Base-by-base conservation (phyloP, 2,329 filamentous ascomycete genomes). In the Byssoonygena ceratinophila region DNA sequence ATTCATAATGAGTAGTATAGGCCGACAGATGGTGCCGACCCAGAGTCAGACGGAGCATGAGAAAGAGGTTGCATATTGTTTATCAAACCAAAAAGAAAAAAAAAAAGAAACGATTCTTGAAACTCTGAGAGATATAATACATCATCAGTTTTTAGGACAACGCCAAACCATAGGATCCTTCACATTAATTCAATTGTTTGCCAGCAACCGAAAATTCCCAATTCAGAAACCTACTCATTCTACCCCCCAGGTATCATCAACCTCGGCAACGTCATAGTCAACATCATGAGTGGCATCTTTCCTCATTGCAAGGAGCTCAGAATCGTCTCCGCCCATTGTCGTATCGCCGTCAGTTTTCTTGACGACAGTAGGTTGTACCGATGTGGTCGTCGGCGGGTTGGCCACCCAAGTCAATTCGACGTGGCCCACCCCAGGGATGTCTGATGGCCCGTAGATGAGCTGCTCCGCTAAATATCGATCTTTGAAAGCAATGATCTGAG, bases 331-430 rank as follows among this genome's bases (percentile, higher is more conserved):
- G 36, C 36, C 40, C 65, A 70, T 69, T 11, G 56, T 54, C 7
- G 59, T 64, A 41, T 68, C 64, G 8, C 63, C 62, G 5, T 62
- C 60, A 11, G 64, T 61, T 2, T 59, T 60, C 31, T 54, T 52
- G 12, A 11, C 22, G 7, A 41, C 45, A 2, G 54, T 52, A 32
- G 25, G 48, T 3, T 57, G 48, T 22, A 57, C 49, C 7, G 57
- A 27, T 1, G 59, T 46, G n/a, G 59, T 29, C 7, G 59, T 46
- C 18, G 65, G 59, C 1, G 64, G 64, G 25, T 70, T 70, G 32
- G 71, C 64, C n/a, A 77, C 65, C 79, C 79, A 82, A 1, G 70
- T 66, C 39, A 81, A 66, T 44, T 80, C 75, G 23, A 79, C 69
- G 40, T 76, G 73, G 25, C 76, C 77, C 5, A 79, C 68, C 1